Evolutionary conservation across 2,329 filamentous ascomycete genomes (phyloP).

Genomic region (Aspergillus versicolor): DNA sequence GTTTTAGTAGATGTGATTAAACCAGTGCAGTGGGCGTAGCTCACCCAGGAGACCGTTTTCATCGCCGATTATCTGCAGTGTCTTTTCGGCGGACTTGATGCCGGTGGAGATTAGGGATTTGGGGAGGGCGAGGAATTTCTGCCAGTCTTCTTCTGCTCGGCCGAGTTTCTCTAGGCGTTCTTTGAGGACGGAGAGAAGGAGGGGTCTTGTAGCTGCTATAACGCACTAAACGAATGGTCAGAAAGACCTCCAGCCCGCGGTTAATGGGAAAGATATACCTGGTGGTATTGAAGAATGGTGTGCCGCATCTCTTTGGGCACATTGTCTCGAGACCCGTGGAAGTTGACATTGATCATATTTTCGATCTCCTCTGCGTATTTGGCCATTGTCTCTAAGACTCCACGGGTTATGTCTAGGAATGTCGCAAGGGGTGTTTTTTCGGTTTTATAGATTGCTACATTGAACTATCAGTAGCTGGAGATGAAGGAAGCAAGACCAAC

Average conservation of each 20-base stretch:
- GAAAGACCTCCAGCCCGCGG: too few relatives aligned
- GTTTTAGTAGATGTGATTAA: too few relatives aligned
- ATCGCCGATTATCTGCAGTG: slow-evolving; percentile 37
- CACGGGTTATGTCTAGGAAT: slow-evolving; percentile 38
- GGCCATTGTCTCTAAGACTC: slow-evolving; percentile 37
- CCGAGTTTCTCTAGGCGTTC: slow-evolving; percentile 34
- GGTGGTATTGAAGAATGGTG: slow-evolving; percentile 41
- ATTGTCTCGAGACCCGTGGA: slow-evolving; percentile 33
- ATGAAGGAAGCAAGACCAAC: background rate
- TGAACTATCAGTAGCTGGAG: too few relatives aligned
- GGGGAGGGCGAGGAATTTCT: slow-evolving; percentile 34
- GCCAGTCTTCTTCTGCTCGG: slow-evolving; percentile 29
- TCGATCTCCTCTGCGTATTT: slow-evolving; percentile 43
- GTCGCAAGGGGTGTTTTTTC: slow-evolving; percentile 33
- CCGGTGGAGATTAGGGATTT: slow-evolving; percentile 39
- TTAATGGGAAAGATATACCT: slow-evolving; percentile 23
- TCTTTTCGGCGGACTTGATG: slow-evolving; percentile 45
- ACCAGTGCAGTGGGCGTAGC: background rate
- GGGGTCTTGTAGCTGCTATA: slow-evolving; percentile 40
- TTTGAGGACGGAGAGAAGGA: slow-evolving; percentile 41
- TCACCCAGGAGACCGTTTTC: slow-evolving; percentile 39
- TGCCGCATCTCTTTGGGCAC: slow-evolving; percentile 40
- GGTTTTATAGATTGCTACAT: slow-evolving; percentile 36
- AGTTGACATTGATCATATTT: slow-evolving; percentile 33
- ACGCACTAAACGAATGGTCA: slow-evolving; percentile 28